Evolutionary conservation across 148 eudicot genomes (phyloP).

Genomic region (Drosera capensis): DNA sequence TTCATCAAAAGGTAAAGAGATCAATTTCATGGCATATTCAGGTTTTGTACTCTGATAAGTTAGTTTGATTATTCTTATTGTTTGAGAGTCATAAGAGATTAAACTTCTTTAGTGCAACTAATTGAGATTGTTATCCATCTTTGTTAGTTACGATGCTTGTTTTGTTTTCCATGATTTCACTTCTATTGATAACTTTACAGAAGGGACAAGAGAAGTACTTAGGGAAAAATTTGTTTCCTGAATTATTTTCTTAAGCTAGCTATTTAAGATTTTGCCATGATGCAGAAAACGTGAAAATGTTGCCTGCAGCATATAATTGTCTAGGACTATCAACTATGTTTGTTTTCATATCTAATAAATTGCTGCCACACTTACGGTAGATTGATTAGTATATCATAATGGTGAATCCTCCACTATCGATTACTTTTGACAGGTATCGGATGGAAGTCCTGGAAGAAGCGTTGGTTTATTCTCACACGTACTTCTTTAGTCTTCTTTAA

Average conservation of each 20-base stretch:
- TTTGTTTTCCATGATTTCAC: no score
- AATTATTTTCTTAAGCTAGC: no score
- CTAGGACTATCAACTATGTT: background rate
- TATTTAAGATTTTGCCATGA: no score
- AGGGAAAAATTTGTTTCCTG: no score
- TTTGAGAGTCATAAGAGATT: background rate
- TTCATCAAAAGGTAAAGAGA: conserved; percentile 72
- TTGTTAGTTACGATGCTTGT: background rate
- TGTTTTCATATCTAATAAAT: background rate
- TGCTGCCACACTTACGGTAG: no score
- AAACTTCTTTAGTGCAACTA: no score
- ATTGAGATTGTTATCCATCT: background rate
- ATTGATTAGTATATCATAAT: background rate
- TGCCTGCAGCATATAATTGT: no score
- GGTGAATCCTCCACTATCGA: background rate
- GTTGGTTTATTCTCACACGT: conserved; percentile 96
- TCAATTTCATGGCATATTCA: background rate
- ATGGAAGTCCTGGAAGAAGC: conserved; percentile 99
- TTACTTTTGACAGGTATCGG: conserved; percentile 59
- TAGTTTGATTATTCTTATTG: conserved; percentile 4
- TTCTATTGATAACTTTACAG: no score
- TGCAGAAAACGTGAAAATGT: no score
- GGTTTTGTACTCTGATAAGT: background rate
- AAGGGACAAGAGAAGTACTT: no score
- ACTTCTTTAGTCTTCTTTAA: conserved; percentile 94